phyloP scores from a whole-genome alignment of 352 stramenopile genomes.

The Phytopythium helicoides region DNA sequence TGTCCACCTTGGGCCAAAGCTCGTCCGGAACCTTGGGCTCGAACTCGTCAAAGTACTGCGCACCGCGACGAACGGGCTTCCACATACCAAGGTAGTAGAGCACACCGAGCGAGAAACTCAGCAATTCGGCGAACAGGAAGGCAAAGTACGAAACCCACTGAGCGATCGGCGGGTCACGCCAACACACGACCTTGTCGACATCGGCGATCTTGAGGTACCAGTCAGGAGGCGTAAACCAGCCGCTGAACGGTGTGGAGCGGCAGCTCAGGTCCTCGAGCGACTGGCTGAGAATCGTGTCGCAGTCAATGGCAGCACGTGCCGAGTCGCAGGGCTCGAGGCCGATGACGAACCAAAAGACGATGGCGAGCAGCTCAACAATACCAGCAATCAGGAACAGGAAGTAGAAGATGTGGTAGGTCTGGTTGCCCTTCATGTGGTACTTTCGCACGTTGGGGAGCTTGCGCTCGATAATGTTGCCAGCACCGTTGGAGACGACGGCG shows the following conservation, averaged over 20 bases:
- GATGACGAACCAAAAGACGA: constrained; percentile 83
- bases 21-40: constrained; percentile 77
- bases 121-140: constrained; percentile 64
- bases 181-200: constrained; percentile 72
- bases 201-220: constrained; percentile 75
- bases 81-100: constrained; percentile 90
- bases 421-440: constrained; percentile 87
- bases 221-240: constrained; percentile 56
- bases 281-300: constrained; percentile 54
- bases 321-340: constrained; percentile 76
- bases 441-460: constrained; percentile 87
- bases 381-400: constrained; percentile 73
- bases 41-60: constrained; percentile 88
- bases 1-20: constrained; percentile 82
- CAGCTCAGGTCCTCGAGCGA: constrained; percentile 57
- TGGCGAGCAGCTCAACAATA: constrained; percentile 62
- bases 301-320: constrained; percentile 46
- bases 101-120: constrained; percentile 66
- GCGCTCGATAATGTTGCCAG: constrained; percentile 84
- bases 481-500: constrained; percentile 67
- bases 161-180: constrained; percentile 68
- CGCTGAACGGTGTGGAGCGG: constrained; percentile 45
- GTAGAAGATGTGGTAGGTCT: constrained; percentile 80
- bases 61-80: constrained; percentile 82
- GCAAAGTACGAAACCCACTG: constrained; percentile 85